Base-by-base conservation (phyloP, 1,139 yeast genomes). In the Pichia sp. region DNA sequence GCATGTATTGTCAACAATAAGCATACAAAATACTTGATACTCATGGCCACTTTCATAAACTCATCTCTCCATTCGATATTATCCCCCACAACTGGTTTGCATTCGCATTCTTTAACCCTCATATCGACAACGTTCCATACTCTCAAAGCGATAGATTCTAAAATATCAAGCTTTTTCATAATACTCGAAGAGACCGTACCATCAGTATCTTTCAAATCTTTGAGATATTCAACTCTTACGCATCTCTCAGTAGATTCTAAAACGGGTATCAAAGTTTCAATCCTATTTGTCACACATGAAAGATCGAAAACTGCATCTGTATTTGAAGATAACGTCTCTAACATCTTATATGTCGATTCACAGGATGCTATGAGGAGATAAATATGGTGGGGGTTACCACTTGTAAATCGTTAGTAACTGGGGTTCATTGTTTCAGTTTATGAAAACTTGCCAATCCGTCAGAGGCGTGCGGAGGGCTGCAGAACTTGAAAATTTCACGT, bases 71-170 rank as follows among this genome's bases (percentile, higher is more conserved):
- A 39, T 13, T 15, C 6, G 1, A 14, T 17, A 6, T 13, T 26
- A 12, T 25, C 15, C 8, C n/a, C 9, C 6, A 18, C 27, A 3
- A n/a, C 22, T 6, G 6, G 12, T 4, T 17, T n/a, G n/a, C n/a
- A 16, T 14, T 12, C 15, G n/a, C 22, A 18, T 16, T 35, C 33
- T 18, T n/a, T 32, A 19, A 24, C 22, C 12, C 24, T 30, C n/a
- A 53, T 22, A 2, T 54, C 38, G 1, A 51, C 41, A 2, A 47
- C 29, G 33, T 60, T 61, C 64, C 64, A 60, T 7, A 55, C 32
- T n/a, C 48, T 49, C 7, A 59, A 49, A 3, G 55, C 53, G 14
- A 40, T 27, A 1, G 36, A 38, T 23, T 53, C 58, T 4, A 55
- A 28, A 16, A 30, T 32, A 2, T 31, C 26, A 3, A 35, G 5